Percentiles rank a stretch among this genome's conserved stretches.
Conservation (phyloP, 2,329 filamentous ascomycete species). For the Phaeosphaeria sp. region DNA sequence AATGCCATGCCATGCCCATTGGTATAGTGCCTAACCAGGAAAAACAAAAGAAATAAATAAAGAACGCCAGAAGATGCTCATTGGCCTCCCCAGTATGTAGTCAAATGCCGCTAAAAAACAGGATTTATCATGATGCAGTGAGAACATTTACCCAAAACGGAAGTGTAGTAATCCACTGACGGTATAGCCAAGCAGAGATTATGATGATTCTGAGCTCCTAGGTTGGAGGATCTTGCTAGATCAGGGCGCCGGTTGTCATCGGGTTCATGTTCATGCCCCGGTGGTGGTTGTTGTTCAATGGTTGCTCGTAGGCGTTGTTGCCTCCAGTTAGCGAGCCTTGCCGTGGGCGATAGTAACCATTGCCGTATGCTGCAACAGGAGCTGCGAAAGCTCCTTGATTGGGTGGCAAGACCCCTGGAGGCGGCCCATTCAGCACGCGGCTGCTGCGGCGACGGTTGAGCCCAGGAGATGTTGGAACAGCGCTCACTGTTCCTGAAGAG, state of each 20-base stretch:
- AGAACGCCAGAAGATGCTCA: slow-evolving; percentile 26
- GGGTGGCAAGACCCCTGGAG: slow-evolving; percentile 29
- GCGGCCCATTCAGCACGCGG: slow-evolving; percentile 35
- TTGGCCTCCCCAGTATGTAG: slow-evolving; percentile 14
- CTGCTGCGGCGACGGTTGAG: slow-evolving; percentile 44
- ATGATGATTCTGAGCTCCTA: no score
- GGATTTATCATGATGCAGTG: slow-evolving; percentile 12
- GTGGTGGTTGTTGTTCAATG: slow-evolving; percentile 32
- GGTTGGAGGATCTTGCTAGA: slow-evolving; percentile 17
- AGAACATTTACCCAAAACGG: neutral
- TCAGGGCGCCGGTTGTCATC: slow-evolving; percentile 43
- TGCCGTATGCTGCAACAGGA: slow-evolving; percentile 33
- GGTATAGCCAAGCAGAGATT: neutral
- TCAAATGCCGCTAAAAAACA: slow-evolving; percentile 36
- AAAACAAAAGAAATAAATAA: slow-evolving; percentile 5
- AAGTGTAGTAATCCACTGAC: neutral
- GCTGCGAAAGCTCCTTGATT: slow-evolving; percentile 31
- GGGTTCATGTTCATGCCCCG: slow-evolving; percentile 35
- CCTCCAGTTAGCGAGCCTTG: slow-evolving; percentile 28
- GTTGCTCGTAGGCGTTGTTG: slow-evolving; percentile 32
- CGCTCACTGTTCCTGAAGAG: slow-evolving; percentile 38
- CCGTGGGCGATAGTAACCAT: slow-evolving; percentile 34
- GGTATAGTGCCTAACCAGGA: slow-evolving; percentile 19
- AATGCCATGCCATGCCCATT: slow-evolving; percentile 12
- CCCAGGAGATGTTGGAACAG: slow-evolving; percentile 33